These are phyloP conservation scores for Ormosia emarginata DNA, from an alignment of 306 rosid genomes.

Conservation along the genomic window DNA sequence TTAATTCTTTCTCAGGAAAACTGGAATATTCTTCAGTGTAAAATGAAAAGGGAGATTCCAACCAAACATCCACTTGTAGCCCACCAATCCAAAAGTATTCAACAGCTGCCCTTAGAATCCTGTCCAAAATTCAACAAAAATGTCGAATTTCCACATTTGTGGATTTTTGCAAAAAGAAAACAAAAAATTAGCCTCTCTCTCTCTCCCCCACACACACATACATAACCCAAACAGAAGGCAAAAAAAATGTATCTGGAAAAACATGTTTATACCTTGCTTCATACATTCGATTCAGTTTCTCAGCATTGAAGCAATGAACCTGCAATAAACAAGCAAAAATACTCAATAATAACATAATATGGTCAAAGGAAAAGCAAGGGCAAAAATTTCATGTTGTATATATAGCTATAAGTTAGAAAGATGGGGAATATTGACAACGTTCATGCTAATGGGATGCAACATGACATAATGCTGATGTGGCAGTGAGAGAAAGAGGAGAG, in stretches of 20 bases:
- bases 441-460: not conserved
- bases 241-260: too few relatives aligned
- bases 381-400: not conserved
- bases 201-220: too few relatives aligned
- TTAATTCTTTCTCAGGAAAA: constrained; percentile 54
- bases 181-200: not conserved
- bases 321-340: constrained; percentile 27
- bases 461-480: not conserved
- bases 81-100: constrained; percentile 90
- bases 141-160: not conserved
- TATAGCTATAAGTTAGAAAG: not conserved
- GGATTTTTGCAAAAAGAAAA: not conserved
- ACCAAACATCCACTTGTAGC: constrained; percentile 36
- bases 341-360: not conserved
- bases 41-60: constrained; percentile 34
- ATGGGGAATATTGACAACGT: not conserved
- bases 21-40: constrained; percentile 35
- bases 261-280: constrained; percentile 58
- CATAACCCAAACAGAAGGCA: too few relatives aligned
- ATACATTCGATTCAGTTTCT: constrained; percentile 78
- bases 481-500: not conserved
- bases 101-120: constrained; percentile 76
- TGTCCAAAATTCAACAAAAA: constrained; percentile 26
- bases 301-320: constrained; percentile 80
- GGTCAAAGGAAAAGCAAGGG: constrained; percentile 22